A percentile compares a stretch with the other conserved stretches of the same genome.
Evolutionary conservation across 1,139 yeast genomes (phyloP).

Genomic region (Nakaseomyces uthaithaninus): DNA sequence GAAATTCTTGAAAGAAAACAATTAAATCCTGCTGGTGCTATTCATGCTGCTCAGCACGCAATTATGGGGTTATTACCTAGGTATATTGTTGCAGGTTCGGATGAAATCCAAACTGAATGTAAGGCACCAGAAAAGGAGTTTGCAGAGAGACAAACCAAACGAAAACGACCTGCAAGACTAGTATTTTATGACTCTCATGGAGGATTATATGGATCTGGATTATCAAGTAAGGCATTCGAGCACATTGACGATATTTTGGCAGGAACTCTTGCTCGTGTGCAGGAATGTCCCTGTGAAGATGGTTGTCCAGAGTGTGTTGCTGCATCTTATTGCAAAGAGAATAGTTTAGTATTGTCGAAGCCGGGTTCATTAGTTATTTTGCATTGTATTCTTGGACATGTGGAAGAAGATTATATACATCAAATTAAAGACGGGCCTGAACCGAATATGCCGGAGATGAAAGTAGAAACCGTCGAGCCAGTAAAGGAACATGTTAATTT

Average conservation of each 20-base stretch:
- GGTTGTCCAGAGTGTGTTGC: constrained; percentile 86
- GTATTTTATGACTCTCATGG: constrained; percentile 79
- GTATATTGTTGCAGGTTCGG: constrained; percentile 52
- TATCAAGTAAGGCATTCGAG: constrained; percentile 71
- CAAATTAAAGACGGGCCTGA: constrained; percentile 74
- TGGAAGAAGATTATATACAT: constrained; percentile 40
- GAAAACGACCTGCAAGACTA: constrained; percentile 79
- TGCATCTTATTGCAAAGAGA: constrained; percentile 70
- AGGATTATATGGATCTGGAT: constrained; percentile 70
- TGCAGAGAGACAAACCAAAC: constrained; percentile 55
- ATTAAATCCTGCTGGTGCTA: constrained; percentile 74
- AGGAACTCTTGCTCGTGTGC: constrained; percentile 51
- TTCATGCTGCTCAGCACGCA: constrained; percentile 96
- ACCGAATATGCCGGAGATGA: constrained; percentile 58
- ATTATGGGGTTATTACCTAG: constrained; percentile 70
- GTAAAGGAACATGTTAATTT: constrained; percentile 47
- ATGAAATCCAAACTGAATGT: constrained; percentile 84
- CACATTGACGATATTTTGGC: constrained; percentile 57
- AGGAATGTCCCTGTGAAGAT: constrained; percentile 65
- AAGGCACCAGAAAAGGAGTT: constrained; percentile 96
- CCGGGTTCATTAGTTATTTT: constrained; percentile 76
- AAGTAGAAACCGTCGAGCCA: constrained; percentile 60
- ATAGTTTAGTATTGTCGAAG: constrained; percentile 74
- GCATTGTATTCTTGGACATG: constrained; percentile 40
- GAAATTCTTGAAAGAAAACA: constrained; percentile 47